These are phyloP conservation scores for Actinidia polygama DNA, from an alignment of 179 eudicot species.

Conservation along the genomic window DNA sequence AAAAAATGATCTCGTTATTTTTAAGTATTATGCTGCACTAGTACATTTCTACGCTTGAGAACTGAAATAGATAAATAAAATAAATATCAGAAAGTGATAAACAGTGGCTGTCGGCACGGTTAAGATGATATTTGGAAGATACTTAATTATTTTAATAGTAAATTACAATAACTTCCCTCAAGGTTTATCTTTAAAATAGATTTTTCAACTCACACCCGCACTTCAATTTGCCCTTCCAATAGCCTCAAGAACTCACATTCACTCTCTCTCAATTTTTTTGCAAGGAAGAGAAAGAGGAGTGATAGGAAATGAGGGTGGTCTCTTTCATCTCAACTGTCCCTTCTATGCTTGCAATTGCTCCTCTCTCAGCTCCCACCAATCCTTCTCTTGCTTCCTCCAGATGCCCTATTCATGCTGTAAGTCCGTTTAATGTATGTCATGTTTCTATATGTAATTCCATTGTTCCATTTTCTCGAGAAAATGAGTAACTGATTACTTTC, in stretches of 20 bases:
- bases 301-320: conserved; percentile 43
- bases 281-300: not conserved
- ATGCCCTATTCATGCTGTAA: conserved; percentile 47
- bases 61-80: too few relatives aligned
- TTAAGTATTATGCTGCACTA: too few relatives aligned
- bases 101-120: too few relatives aligned
- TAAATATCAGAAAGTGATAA: too few relatives aligned
- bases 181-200: too few relatives aligned
- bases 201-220: too few relatives aligned
- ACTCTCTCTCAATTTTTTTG: not conserved
- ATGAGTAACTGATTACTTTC: not conserved
- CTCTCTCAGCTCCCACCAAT: conserved; percentile 40
- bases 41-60: too few relatives aligned
- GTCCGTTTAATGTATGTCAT: not conserved
- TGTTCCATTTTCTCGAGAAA: not conserved
- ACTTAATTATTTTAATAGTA: too few relatives aligned
- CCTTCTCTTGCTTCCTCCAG: conserved; percentile 28
- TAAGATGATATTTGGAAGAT: too few relatives aligned
- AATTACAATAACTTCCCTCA: too few relatives aligned
- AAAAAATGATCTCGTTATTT: too few relatives aligned
- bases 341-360: conserved; percentile 40
- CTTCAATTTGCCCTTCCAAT: not conserved
- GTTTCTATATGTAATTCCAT: not conserved
- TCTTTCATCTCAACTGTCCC: conserved; percentile 72
- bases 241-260: conserved; percentile 16